These are phyloP conservation scores for Oropetium thomaeum DNA, from an alignment of 176 grass and related monocot species.

Conservation along the genomic window DNA sequence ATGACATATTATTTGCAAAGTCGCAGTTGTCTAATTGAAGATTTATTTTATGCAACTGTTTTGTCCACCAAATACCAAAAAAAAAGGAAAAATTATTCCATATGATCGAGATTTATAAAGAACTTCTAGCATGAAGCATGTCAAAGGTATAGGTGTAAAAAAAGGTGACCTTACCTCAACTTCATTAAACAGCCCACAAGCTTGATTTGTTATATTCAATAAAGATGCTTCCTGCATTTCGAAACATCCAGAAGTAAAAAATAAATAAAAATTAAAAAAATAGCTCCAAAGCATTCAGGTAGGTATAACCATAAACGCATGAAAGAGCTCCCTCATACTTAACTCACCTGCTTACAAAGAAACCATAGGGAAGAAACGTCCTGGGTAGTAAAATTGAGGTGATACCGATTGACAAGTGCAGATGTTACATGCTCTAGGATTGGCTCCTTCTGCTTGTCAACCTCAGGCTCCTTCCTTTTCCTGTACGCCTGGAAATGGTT, in stretches of 20 bases:
- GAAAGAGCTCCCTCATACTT: background rate
- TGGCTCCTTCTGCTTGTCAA: constrained; percentile 81
- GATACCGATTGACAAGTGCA: constrained; percentile 53
- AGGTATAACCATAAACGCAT: background rate
- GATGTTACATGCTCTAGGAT: constrained; percentile 74
- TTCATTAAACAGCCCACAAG: constrained; percentile 91
- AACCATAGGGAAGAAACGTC: constrained; percentile 96
- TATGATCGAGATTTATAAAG: background rate
- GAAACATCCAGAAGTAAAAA: constrained; percentile 20
- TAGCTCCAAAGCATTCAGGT: background rate
- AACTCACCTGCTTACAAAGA: constrained; percentile 90
- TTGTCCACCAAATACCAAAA: background rate
- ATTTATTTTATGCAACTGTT: background rate
- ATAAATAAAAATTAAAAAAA: constrained; percentile 17
- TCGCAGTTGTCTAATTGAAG: background rate
- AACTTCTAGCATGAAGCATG: background rate
- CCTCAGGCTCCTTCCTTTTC: constrained; percentile 80
- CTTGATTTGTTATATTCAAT: constrained; percentile 88
- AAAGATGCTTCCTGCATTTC: constrained; percentile 90
- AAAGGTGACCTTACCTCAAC: constrained; percentile 52
- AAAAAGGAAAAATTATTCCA: background rate
- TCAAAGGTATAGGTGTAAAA: background rate
- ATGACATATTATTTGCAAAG: background rate
- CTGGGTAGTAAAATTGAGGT: constrained; percentile 72
- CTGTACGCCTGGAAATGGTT: constrained; percentile 65